These are phyloP conservation scores for Trametes maxima DNA, from an alignment of 768 basidiomycete genomes.

Conservation along the genomic window DNA sequence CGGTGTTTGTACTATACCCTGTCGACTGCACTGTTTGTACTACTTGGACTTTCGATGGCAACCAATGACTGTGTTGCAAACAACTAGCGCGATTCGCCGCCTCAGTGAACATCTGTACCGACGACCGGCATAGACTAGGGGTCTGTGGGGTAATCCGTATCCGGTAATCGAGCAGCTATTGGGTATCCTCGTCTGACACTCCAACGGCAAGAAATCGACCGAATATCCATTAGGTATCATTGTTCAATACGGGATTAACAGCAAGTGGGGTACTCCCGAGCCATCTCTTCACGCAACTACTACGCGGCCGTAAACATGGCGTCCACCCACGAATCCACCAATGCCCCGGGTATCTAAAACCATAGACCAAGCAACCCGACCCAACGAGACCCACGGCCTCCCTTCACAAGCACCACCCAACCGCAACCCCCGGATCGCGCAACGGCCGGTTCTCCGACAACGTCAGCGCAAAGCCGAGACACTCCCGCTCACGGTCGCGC, in stretches of 20 bases:
- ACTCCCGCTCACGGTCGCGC: conserved; percentile 72
- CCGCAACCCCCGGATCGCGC: conserved; percentile 60
- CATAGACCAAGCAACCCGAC: background rate
- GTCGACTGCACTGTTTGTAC: conserved; percentile 12
- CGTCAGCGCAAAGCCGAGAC: conserved; percentile 66
- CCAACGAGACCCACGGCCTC: background rate
- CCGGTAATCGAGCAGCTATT: too few relatives aligned
- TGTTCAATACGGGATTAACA: conserved; percentile 4
- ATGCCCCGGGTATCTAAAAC: conserved; percentile 4
- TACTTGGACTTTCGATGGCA: background rate
- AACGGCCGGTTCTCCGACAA: conserved; percentile 64
- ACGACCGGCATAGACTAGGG: too few relatives aligned
- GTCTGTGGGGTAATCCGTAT: too few relatives aligned
- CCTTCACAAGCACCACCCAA: conserved; percentile 58
- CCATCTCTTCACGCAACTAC: background rate
- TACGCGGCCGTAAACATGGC: too few relatives aligned
- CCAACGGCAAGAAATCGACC: background rate
- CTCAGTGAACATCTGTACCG: background rate
- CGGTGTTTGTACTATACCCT: conserved; percentile 9
- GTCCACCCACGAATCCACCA: background rate
- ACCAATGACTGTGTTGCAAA: background rate
- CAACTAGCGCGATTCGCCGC: background rate
- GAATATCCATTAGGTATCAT: conserved; percentile 4
- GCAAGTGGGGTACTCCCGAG: conserved; percentile 4
- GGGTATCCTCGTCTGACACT: background rate